phyloP scores from a whole-genome alignment of 495 filamentous ascomycete genomes.

The Cercophora samala region DNA sequence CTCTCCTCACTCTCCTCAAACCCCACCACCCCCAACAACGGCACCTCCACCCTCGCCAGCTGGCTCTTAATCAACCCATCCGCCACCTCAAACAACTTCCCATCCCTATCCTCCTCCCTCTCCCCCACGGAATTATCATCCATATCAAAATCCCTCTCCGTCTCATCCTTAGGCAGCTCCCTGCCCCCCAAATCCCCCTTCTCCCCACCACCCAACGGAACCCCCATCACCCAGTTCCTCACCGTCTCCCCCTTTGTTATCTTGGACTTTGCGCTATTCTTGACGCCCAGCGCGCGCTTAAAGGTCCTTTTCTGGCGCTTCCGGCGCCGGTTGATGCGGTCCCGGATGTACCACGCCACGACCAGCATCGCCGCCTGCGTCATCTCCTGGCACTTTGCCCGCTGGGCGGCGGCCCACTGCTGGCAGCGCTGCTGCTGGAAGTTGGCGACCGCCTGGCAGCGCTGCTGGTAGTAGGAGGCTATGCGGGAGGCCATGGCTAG shows the following conservation, averaged over 20 bases:
- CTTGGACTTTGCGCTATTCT: slow-evolving; percentile 12
- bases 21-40: slow-evolving; percentile 31
- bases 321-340: slow-evolving; percentile 32
- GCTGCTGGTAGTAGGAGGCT: slow-evolving; percentile 38
- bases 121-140: slow-evolving; percentile 18
- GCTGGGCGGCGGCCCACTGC: slow-evolving; percentile 35
- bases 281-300: slow-evolving; percentile 22
- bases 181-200: neutral
- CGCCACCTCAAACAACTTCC: slow-evolving; percentile 30
- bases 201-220: slow-evolving; percentile 20
- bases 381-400: slow-evolving; percentile 38
- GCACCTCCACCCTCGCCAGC: slow-evolving; percentile 33
- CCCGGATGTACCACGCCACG: slow-evolving; percentile 39
- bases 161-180: slow-evolving; percentile 10
- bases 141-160: slow-evolving; percentile 33
- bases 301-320: slow-evolving; percentile 26
- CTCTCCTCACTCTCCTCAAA: slow-evolving; percentile 37
- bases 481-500: slow-evolving; percentile 41
- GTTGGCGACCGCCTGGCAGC: slow-evolving; percentile 34
- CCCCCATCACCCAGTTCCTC: slow-evolving; percentile 33
- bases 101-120: slow-evolving; percentile 32
- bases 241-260: slow-evolving; percentile 35
- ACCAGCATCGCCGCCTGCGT: slow-evolving; percentile 38
- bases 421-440: slow-evolving; percentile 39
- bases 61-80: slow-evolving; percentile 39